These are phyloP conservation scores for Lentinula guzmanii DNA, from an alignment of 768 basidiomycete species.

Conservation along the genomic window DNA sequence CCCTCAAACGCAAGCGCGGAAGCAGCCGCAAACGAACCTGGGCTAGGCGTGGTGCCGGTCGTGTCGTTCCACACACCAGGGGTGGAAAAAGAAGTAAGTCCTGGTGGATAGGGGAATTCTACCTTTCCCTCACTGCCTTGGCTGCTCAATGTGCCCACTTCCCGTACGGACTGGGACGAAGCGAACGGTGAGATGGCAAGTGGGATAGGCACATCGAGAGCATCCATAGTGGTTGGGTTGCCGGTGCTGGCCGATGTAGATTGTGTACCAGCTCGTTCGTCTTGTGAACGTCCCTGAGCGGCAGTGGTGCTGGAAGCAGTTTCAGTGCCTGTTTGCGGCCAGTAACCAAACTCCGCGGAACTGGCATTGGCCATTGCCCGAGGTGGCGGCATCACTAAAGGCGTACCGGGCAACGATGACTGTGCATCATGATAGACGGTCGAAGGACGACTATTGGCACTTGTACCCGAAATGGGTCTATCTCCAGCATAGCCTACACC, in stretches of 20 bases:
- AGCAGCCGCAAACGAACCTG: conserved; percentile 3
- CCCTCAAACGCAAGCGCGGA: conserved; percentile 21
- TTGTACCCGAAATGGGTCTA: conserved; percentile 55
- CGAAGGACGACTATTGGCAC: conserved; percentile 35
- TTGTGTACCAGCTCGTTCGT: conserved; percentile 1
- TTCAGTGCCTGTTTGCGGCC: conserved; percentile 2
- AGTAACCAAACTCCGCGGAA: conserved; percentile 7
- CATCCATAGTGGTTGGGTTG: conserved; percentile 25
- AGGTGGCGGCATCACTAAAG: conserved; percentile 32
- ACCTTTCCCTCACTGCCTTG: conserved; percentile 11
- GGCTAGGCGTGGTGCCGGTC: conserved; percentile 4
- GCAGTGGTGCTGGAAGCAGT: conserved; percentile 5
- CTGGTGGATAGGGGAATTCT: conserved; percentile 5
- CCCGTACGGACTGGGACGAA: conserved; percentile 30
- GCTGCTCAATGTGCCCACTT: conserved; percentile 25
- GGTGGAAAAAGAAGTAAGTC: neutral
- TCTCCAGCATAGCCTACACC: conserved; percentile 32
- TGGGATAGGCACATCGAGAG: conserved; percentile 55
- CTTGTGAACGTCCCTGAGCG: neutral
- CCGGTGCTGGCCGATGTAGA: conserved; percentile 4
- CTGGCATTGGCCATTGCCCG: conserved; percentile 42
- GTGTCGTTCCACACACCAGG: conserved; percentile 2
- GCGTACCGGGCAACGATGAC: conserved; percentile 42
- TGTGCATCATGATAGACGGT: conserved; percentile 61
- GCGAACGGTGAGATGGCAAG: conserved; percentile 48